Base-by-base conservation (phyloP, 2,329 filamentous ascomycete genomes). In the Xylaria sp. region DNA sequence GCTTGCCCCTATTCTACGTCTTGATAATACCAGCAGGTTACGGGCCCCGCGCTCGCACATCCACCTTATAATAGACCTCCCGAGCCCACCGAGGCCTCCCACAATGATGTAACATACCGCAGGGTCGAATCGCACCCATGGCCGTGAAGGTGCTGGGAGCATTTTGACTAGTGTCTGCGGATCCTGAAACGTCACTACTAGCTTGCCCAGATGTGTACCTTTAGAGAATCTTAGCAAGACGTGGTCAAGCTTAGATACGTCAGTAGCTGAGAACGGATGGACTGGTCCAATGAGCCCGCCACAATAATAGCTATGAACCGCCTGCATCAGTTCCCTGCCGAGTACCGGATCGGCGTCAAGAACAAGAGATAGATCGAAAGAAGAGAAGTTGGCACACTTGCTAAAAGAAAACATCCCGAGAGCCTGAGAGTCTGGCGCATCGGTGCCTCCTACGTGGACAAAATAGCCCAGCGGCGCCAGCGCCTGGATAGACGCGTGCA, bases 121-220 rank as follows among this genome's bases (percentile, higher is more conserved):
- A 5, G 69, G 61, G 47, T 73, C 68, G 50, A 76, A 72, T 2
- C 10, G 22, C 11, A 60, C 61, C 2, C n/a, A 27, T 3, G 50
- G 53, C n/a, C 20, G 31, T n/a, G 38, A 39, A 10, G 47, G 36
- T 13, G 39, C n/a, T n/a, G n/a, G n/a, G n/a, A n/a, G n/a, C n/a
- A n/a, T n/a, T n/a, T n/a, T n/a, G n/a, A n/a, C n/a, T n/a, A n/a
- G n/a, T n/a, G n/a, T n/a, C n/a, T n/a, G 39, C 2, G 38, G 51
- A 50, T 71, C 39, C 38, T 66, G 55, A 58, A 62, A 69, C 11
- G 62, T 58, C 5, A 71, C 64, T 4, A 74, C 71, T 1, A 73
- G 42, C 62, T 78, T 78, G 20, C 74, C 74, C n/a, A 73, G 4
- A 13, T 47, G 44, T 13, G 60, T 67, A 2, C 66, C 66, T 27